These are phyloP conservation scores for Hevea brasiliensis DNA, from an alignment of 345 rosid genomes.

Conservation along the genomic window DNA sequence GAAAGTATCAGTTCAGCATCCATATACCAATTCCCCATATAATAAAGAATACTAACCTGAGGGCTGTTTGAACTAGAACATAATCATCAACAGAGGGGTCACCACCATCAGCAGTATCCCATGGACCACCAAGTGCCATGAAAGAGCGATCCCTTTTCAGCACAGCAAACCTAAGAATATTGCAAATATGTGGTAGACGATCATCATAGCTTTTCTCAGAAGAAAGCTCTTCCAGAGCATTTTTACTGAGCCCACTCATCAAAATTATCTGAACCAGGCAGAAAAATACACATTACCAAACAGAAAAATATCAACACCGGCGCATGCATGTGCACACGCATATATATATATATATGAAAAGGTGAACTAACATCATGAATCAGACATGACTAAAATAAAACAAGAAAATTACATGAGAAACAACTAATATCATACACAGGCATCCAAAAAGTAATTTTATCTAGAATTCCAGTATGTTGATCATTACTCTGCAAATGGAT, in stretches of 20 bases:
- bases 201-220: conserved; percentile 68
- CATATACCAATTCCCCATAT: conserved; percentile 12
- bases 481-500: no score
- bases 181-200: conserved; percentile 80
- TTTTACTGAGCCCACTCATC: conserved; percentile 94
- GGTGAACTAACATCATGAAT: background rate
- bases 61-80: conserved; percentile 63
- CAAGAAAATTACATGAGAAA: background rate
- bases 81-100: conserved; percentile 77
- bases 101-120: conserved; percentile 67
- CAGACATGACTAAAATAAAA: background rate
- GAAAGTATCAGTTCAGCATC: conserved; percentile 17
- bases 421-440: no score
- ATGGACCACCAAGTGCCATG: conserved; percentile 85
- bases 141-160: conserved; percentile 69
- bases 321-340: background rate
- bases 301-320: background rate
- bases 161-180: conserved; percentile 77
- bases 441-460: no score
- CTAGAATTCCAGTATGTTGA: background rate
- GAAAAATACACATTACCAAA: conserved; percentile 6
- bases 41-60: conserved; percentile 50
- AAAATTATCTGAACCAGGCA: conserved; percentile 62
- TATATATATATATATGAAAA: no score
- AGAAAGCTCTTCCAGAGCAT: conserved; percentile 74